Conservation (phyloP, 2,329 filamentous ascomycete species). For the Macrophomina tecta region DNA sequence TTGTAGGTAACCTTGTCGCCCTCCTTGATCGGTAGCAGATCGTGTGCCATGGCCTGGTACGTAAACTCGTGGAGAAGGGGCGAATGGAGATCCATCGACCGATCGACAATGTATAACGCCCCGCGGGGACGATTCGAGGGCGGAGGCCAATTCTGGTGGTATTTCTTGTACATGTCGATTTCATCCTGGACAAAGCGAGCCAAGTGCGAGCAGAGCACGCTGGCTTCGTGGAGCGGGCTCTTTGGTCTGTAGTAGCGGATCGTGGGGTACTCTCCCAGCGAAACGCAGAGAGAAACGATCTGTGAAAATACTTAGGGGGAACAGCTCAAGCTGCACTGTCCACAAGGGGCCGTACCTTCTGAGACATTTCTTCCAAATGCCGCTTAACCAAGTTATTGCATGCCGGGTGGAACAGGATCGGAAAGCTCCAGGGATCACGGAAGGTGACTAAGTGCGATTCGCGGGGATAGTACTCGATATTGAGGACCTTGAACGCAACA, state of each 20-base stretch:
- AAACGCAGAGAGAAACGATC: constrained; percentile 87
- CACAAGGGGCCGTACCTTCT: constrained; percentile 69
- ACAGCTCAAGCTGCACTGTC: too few species aligned
- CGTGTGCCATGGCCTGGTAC: constrained; percentile 97
- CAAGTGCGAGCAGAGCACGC: constrained; percentile 83
- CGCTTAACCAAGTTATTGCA: constrained; percentile 83
- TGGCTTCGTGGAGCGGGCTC: constrained; percentile 80
- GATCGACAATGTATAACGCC: constrained; percentile 84
- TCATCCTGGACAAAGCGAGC: constrained; percentile 92
- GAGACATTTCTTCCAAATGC: constrained; percentile 84
- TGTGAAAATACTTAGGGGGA: constrained; percentile 42
- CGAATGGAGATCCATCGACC: constrained; percentile 89
- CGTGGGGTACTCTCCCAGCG: constrained; percentile 90
- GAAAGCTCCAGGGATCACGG: constrained; percentile 94
- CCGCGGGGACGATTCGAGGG: constrained; percentile 78
- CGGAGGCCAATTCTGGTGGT: constrained; percentile 83
- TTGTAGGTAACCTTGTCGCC: constrained; percentile 87
- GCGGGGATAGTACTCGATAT: constrained; percentile 86
- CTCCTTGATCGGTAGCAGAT: constrained; percentile 86
- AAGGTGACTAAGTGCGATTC: constrained; percentile 94
- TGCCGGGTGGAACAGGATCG: constrained; percentile 84
- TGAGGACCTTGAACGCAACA: constrained; percentile 79
- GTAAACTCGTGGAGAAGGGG: constrained; percentile 95
- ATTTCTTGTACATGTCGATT: constrained; percentile 85
- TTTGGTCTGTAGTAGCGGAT: constrained; percentile 88